A percentile compares a stretch with the other conserved stretches of the same genome.
Evolutionary conservation across 345 rosid species (phyloP).

Genomic region (Luvunga scandens): DNA sequence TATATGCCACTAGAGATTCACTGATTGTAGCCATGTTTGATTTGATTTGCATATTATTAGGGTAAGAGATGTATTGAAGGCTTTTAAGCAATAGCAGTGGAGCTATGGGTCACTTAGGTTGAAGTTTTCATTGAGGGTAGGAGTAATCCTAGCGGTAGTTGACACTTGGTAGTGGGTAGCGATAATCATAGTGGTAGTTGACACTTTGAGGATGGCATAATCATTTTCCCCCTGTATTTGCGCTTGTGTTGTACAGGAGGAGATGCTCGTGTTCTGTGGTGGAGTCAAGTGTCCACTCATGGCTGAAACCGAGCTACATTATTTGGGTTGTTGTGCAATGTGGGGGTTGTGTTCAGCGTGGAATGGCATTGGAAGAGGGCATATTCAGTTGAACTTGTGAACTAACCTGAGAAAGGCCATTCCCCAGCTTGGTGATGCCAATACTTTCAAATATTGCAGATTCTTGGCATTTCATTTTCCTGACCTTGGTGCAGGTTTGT

Average conservation of each 20-base stretch:
- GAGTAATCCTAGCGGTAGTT: constrained; percentile 54
- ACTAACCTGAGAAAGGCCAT: constrained; percentile 32
- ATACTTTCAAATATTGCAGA: constrained; percentile 28
- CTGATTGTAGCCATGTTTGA: constrained; percentile 28
- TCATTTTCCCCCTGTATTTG: constrained; percentile 69
- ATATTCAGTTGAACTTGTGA: constrained; percentile 34
- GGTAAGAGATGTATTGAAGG: constrained; percentile 32
- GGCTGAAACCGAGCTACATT: constrained; percentile 48
- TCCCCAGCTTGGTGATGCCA: constrained; percentile 21
- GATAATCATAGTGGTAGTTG: constrained; percentile 62
- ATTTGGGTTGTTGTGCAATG: constrained; percentile 31
- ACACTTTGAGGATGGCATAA: constrained; percentile 62
- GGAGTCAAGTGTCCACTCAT: constrained; percentile 50
- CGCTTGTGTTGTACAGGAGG: constrained; percentile 70
- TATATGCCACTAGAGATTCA: constrained; percentile 15
- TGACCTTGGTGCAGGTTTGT: constrained; percentile 6
- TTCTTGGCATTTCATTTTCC: constrained; percentile 26
- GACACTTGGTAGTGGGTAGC: constrained; percentile 45
- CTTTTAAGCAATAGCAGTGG: constrained; percentile 31
- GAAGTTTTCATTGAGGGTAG: constrained; percentile 46
- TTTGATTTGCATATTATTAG: constrained; percentile 30
- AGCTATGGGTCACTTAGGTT: constrained; percentile 39
- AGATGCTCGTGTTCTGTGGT: constrained; percentile 54
- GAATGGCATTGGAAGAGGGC: constrained; percentile 42
- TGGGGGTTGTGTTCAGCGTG: constrained; percentile 34